Conservation (phyloP, 164 flowering plant species). For the Liriodendron chinense region DNA sequence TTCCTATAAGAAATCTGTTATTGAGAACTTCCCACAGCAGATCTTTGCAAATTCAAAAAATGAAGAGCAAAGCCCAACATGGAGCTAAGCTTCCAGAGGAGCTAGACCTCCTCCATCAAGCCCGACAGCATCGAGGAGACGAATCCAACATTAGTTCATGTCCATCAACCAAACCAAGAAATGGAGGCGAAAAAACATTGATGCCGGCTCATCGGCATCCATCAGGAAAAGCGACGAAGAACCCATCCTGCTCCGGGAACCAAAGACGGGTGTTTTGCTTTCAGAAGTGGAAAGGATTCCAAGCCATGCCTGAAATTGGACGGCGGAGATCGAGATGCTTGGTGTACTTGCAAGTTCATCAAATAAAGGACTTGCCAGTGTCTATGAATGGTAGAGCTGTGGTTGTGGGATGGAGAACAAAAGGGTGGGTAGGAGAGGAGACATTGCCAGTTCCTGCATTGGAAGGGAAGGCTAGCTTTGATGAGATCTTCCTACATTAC, state of each 20-base stretch:
- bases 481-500: slow-evolving; percentile 18
- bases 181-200: background rate
- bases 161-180: background rate
- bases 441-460: slow-evolving; percentile 5
- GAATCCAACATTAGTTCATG: background rate
- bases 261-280: slow-evolving; percentile 4
- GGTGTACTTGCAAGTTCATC: slow-evolving; percentile 19
- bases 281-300: slow-evolving; percentile 5
- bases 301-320: background rate
- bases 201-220: background rate
- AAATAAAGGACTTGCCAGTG: slow-evolving; percentile 10
- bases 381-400: slow-evolving; percentile 9
- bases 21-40: background rate
- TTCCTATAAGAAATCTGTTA: background rate
- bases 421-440: slow-evolving; percentile 11
- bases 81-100: slow-evolving; percentile 3
- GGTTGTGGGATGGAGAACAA: slow-evolving; percentile 14
- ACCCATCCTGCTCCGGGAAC: background rate
- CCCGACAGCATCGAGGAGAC: background rate
- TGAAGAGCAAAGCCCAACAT: background rate
- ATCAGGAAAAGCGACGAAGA: background rate
- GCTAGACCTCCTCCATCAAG: slow-evolving; percentile 3
- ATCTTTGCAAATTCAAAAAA: background rate
- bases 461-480: slow-evolving; percentile 11
- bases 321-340: slow-evolving; percentile 1